Percentiles rank a stretch among this genome's conserved stretches.
These are phyloP conservation scores for Bipolaris sorokiniana DNA, from an alignment of 2,329 filamentous ascomycete genomes.

Conservation along the genomic window DNA sequence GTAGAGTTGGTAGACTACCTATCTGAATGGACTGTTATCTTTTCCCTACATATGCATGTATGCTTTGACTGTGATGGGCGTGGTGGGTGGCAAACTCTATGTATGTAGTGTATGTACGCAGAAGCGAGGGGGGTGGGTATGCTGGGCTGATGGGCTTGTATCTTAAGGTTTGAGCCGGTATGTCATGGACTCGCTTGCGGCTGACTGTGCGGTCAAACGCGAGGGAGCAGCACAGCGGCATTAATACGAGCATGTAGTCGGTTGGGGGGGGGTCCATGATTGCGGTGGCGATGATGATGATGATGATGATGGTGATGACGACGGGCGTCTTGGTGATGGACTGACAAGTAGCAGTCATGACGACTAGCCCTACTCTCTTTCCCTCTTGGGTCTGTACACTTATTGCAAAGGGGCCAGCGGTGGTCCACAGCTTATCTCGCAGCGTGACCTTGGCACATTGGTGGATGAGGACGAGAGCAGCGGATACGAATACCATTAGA, in stretches of 20 bases:
- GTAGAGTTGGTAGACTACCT: slow-evolving; percentile 4
- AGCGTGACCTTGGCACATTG: not conserved
- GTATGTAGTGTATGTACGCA: not conserved
- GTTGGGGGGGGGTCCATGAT: too few relatives aligned
- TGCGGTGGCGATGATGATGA: too few relatives aligned
- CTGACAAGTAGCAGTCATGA: too few relatives aligned
- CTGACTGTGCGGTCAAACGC: not conserved
- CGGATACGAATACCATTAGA: not conserved
- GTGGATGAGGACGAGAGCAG: not conserved
- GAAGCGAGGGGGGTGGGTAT: too few relatives aligned
- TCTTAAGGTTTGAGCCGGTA: not conserved
- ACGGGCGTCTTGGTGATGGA: too few relatives aligned
- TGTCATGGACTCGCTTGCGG: not conserved
- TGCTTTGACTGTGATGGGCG: too few relatives aligned
- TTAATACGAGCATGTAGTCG: not conserved
- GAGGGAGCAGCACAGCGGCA: not conserved
- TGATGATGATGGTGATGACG: too few relatives aligned
- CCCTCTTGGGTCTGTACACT: too few relatives aligned
- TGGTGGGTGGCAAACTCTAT: not conserved
- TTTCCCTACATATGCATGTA: too few relatives aligned
- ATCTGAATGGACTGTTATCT: not conserved
- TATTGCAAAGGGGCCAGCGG: not conserved
- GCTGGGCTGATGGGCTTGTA: not conserved
- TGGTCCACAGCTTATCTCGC: slow-evolving; percentile 1
- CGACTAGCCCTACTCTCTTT: too few relatives aligned